Conservation (phyloP, 2,329 filamentous ascomycete species). For the Mollisia scopiformis region DNA sequence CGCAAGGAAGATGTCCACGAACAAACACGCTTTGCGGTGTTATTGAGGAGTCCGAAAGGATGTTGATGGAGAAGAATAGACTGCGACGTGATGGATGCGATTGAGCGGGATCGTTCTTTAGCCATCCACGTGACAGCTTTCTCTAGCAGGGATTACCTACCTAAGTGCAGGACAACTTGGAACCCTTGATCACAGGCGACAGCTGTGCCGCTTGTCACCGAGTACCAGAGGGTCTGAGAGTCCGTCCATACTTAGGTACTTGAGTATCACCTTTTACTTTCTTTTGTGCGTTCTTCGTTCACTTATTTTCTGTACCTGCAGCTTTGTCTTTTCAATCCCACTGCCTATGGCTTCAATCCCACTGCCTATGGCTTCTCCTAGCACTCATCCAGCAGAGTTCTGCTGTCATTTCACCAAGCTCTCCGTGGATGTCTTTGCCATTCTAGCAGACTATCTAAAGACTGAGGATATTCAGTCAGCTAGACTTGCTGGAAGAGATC, state of each 20-base stretch:
- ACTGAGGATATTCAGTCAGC: constrained; percentile 9
- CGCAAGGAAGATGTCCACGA: neutral
- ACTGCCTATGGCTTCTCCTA: neutral
- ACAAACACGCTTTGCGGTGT: neutral
- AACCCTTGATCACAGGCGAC: too few relatives aligned
- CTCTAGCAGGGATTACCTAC: neutral
- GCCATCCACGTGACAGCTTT: neutral
- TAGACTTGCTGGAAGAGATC: constrained; percentile 11
- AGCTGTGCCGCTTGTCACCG: too few relatives aligned
- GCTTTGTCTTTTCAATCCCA: neutral
- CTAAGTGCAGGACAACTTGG: too few relatives aligned
- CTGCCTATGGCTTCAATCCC: too few relatives aligned
- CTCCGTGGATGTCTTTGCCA: constrained; percentile 11
- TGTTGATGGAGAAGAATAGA: neutral
- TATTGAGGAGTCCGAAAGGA: neutral
- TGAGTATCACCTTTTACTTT: too few relatives aligned
- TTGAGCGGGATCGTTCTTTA: neutral
- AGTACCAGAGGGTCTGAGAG: too few relatives aligned
- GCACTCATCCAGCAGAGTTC: neutral
- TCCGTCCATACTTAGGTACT: too few relatives aligned
- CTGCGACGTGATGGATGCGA: neutral
- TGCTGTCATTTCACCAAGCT: neutral
- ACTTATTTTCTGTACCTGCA: neutral
- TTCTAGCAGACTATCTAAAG: constrained; percentile 4
- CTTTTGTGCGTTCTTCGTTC: too few relatives aligned